Conservation (phyloP, 2,329 filamentous ascomycete species). For the Myrmaecium sp. region DNA sequence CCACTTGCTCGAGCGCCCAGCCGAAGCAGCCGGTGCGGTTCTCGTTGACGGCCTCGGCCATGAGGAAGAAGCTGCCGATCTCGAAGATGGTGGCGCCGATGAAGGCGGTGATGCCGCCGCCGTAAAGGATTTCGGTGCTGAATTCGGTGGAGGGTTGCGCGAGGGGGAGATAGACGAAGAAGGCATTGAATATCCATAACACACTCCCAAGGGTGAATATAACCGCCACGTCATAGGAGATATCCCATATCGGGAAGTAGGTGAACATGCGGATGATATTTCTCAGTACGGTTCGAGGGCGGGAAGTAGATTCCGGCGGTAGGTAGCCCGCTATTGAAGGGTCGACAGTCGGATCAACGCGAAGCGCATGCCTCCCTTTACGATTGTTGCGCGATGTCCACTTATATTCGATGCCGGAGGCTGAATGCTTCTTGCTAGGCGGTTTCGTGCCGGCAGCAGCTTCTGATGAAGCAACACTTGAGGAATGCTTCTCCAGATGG, state of each 20-base stretch:
- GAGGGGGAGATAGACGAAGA: slow-evolving; percentile 47
- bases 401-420: slow-evolving; percentile 9
- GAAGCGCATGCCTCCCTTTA: slow-evolving; percentile 23
- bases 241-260: slow-evolving; percentile 37
- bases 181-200: slow-evolving; percentile 36
- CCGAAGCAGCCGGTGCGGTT: slow-evolving; percentile 49
- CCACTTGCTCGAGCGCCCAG: slow-evolving; percentile 43
- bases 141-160: slow-evolving; percentile 37
- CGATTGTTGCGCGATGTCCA: slow-evolving; percentile 28
- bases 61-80: slow-evolving; percentile 42
- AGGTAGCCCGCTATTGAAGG: slow-evolving; percentile 8
- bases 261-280: slow-evolving; percentile 33
- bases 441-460: not conserved
- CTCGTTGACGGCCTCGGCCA: slow-evolving; percentile 54
- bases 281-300: slow-evolving; percentile 12
- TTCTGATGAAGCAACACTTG: not conserved
- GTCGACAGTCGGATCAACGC: slow-evolving; percentile 10
- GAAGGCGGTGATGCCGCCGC: slow-evolving; percentile 45
- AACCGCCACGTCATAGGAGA: slow-evolving; percentile 37
- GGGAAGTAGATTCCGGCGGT: slow-evolving; percentile 18
- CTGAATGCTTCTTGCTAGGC: not conserved
- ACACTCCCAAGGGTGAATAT: slow-evolving; percentile 35
- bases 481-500: not conserved
- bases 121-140: slow-evolving; percentile 32
- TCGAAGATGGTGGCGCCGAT: slow-evolving; percentile 54